Evolutionary conservation across 2,329 filamentous ascomycete species (phyloP).

Genomic region (Hymenoscyphus albidus): DNA sequence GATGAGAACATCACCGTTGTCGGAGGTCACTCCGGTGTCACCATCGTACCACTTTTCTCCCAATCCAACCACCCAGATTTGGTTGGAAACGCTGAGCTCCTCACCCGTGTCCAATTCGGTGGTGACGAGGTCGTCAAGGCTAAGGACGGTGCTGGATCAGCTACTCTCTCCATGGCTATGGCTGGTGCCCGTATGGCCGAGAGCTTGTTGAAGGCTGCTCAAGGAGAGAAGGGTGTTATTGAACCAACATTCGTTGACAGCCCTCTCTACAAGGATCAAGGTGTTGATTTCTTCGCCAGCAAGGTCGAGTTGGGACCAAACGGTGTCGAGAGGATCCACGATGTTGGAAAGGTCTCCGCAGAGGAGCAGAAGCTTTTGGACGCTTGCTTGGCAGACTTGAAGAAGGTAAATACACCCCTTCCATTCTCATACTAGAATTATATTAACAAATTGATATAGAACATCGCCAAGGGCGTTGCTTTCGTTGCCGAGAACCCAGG

Average conservation of each 20-base stretch:
- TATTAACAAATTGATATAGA: constrained; percentile 46
- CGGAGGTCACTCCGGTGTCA: constrained; percentile 95
- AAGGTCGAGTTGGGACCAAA: constrained; percentile 93
- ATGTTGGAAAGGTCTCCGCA: constrained; percentile 78
- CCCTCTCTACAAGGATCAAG: constrained; percentile 97
- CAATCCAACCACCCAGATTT: constrained; percentile 87
- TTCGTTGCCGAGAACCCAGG: constrained; percentile 58
- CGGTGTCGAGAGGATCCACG: constrained; percentile 90
- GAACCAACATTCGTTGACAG: constrained; percentile 98
- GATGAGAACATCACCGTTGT: constrained; percentile 94
- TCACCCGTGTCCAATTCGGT: constrained; percentile 92
- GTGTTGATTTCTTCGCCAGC: constrained; percentile 94
- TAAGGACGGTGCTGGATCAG: constrained; percentile 95
- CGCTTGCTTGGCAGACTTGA: constrained; percentile 76
- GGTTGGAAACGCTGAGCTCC: constrained; percentile 70
- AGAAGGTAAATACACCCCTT: constrained; percentile 51
- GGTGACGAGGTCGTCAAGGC: constrained; percentile 99
- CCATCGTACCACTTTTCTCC: constrained; percentile 96
- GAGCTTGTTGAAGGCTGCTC: constrained; percentile 84
- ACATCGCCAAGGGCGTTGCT: constrained; percentile 84
- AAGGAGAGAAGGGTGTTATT: constrained; percentile 90
- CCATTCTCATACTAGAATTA: neutral
- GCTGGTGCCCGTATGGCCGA: constrained; percentile 82
- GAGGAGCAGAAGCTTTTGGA: constrained; percentile 88
- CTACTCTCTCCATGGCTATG: constrained; percentile 98